Conservation (phyloP, 176 grass and related monocot genomes). For the Oryza australiensis region DNA sequence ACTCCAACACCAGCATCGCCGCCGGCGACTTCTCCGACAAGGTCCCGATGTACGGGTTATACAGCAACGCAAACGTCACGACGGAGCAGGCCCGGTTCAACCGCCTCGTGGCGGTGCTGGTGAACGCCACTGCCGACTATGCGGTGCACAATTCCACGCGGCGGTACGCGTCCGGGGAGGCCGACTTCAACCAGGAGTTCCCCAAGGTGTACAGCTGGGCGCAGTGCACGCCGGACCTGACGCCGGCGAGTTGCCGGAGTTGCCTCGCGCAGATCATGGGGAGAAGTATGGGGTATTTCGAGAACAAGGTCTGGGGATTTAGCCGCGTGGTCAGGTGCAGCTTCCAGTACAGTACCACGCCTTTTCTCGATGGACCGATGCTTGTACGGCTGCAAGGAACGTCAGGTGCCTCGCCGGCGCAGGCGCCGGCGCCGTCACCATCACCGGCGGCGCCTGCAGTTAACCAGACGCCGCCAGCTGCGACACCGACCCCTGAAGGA, state of each 20-base stretch:
- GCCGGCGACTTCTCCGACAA: not conserved
- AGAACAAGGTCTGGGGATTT: not conserved
- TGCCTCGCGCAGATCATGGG: slow-evolving; percentile 37
- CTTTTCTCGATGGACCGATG: slow-evolving; percentile 29
- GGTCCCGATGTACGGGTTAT: not conserved
- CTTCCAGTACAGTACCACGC: slow-evolving; percentile 32
- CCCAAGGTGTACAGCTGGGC: slow-evolving; percentile 50
- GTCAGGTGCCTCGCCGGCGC: not conserved
- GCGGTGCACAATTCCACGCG: slow-evolving; percentile 41
- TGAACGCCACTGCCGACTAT: slow-evolving; percentile 26
- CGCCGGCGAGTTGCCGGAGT: slow-evolving; percentile 4
- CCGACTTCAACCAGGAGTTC: slow-evolving; percentile 31
- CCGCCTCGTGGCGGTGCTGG: slow-evolving; percentile 5
- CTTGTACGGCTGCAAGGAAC: not conserved
- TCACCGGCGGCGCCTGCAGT: not conserved
- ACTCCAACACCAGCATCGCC: not conserved
- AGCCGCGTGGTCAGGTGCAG: slow-evolving; percentile 40
- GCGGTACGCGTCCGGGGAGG: slow-evolving; percentile 39
- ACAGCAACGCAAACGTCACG: not conserved
- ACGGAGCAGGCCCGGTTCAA: not conserved
- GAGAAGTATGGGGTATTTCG: not conserved
- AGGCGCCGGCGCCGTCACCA: not conserved
- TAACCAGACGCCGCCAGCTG: not conserved
- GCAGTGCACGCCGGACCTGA: slow-evolving; percentile 65
- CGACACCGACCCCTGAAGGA: not conserved